phyloP scores from a whole-genome alignment of 2,329 filamentous ascomycete species.

The Cytospora piceae region DNA sequence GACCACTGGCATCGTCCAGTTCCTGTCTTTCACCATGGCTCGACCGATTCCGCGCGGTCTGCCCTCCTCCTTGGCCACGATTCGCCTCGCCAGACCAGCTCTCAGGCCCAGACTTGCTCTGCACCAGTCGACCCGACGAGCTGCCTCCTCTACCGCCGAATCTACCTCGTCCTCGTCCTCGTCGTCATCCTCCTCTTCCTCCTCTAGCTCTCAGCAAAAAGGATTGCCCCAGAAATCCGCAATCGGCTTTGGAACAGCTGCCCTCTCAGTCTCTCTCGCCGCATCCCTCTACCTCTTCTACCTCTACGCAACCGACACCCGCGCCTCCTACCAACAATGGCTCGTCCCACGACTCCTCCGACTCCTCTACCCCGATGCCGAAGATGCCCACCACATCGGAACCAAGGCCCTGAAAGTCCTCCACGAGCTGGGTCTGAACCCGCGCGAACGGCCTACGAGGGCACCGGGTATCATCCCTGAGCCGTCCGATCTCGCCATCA shows the following conservation, averaged over 20 bases:
- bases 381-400: constrained; percentile 88
- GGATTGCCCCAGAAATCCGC: constrained; percentile 3
- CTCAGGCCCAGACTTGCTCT: constrained; percentile 16
- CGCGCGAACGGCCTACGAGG: constrained; percentile 70
- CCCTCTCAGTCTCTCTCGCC: constrained; percentile 48
- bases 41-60: constrained; percentile 37
- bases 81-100: constrained; percentile 33
- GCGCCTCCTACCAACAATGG: constrained; percentile 71
- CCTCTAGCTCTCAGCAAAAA: constrained; percentile 1
- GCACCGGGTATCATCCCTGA: constrained; percentile 40
- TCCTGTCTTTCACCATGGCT: constrained; percentile 38
- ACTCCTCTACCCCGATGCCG: constrained; percentile 71
- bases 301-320: constrained; percentile 74
- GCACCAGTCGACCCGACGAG: constrained; percentile 29
- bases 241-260: constrained; percentile 31
- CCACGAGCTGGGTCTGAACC: constrained; percentile 75
- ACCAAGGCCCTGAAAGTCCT: constrained; percentile 72
- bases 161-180: constrained; percentile 35
- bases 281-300: constrained; percentile 55
- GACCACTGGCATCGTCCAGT: constrained; percentile 39
- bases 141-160: constrained; percentile 34
- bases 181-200: constrained; percentile 28
- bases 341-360: constrained; percentile 69
- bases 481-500: constrained; percentile 45
- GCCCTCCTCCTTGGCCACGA: constrained; percentile 32